These are phyloP conservation scores for Beauveria sp. DNA, from an alignment of 2,329 filamentous ascomycete genomes.

Conservation along the genomic window DNA sequence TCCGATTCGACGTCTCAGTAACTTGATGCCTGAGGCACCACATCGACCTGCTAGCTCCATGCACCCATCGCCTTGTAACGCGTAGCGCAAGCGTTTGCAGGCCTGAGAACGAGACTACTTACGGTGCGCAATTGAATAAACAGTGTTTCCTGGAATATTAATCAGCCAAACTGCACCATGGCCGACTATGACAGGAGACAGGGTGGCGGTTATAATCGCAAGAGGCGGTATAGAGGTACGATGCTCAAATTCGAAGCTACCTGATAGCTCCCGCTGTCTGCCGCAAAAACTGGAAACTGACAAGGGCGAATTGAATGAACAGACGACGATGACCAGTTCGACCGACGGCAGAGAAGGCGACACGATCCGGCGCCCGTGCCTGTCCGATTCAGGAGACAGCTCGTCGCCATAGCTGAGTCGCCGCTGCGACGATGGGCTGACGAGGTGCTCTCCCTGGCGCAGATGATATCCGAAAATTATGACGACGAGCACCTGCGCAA, in stretches of 20 bases:
- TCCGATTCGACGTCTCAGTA: background rate
- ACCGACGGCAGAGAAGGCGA: conserved; percentile 66
- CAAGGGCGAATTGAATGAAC: background rate
- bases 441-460: conserved; percentile 67
- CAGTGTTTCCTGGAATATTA: background rate
- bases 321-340: conserved; percentile 58
- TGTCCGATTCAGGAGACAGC: conserved; percentile 67
- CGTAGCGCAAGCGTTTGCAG: conserved; percentile 11
- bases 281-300: background rate
- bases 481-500: conserved; percentile 74
- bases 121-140: conserved; percentile 16
- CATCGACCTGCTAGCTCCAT: background rate
- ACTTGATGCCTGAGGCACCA: conserved; percentile 15
- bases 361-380: conserved; percentile 63
- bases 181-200: conserved; percentile 52
- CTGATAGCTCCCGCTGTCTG: conserved; percentile 7
- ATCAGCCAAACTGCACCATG: conserved; percentile 27
- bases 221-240: conserved; percentile 73
- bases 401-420: conserved; percentile 75
- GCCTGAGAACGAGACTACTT: background rate
- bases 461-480: conserved; percentile 70
- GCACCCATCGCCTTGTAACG: background rate
- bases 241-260: conserved; percentile 8
- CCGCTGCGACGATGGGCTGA: conserved; percentile 71
- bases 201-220: conserved; percentile 54